Evolutionary conservation across 2,329 filamentous ascomycete species (phyloP), one percentile per base, ranked within the genome.

Genomic region (Pyrenophora seminiperda): DNA sequence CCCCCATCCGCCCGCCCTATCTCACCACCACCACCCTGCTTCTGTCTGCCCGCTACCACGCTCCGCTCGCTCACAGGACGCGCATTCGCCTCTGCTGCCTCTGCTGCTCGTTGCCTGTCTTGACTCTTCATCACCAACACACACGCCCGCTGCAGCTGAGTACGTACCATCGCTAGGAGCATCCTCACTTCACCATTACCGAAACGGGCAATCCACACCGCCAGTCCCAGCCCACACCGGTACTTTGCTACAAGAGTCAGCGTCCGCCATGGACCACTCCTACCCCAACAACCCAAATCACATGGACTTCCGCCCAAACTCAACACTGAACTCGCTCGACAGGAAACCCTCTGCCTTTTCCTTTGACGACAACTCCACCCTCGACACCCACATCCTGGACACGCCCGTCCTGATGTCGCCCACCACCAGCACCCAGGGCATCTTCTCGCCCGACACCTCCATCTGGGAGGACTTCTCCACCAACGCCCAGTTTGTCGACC

Each of bases 351-450:
- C 62, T 32, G 53, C 62, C 54, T 71, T 71, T 60, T 67, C 69
- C 62, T 80, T 81, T 65, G 79, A 83, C 66, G 79, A 81, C 75
- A 77, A 76, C 41, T 76, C 80, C 61, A 78, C 80, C 41, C 70
- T 82, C 42, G 80, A 83, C 65, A 72, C 78, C 37, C 59, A 54
- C 58, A 70, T 73, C 57, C 58, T 73, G 54, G 70, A 72, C 65
- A 71, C 70, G 6, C 68, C 71, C 56, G 73, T 62, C 66, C 76
- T 80, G 54, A 78, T 82, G 66, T 76, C 77, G 58, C 74, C 78
- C 56, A 70, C 76, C 59, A 78, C 78, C 58, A 73, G 73, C 59
- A 73, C 76, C 59, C 66, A 71, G 62, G 76, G 80, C 57, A 76
- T 79, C 65, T 81, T 79, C 67, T 78, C 80, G 50, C 78, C 80